phyloP scores from a whole-genome alignment of 176 grass and related monocot species.

The Raddia guianensis region DNA sequence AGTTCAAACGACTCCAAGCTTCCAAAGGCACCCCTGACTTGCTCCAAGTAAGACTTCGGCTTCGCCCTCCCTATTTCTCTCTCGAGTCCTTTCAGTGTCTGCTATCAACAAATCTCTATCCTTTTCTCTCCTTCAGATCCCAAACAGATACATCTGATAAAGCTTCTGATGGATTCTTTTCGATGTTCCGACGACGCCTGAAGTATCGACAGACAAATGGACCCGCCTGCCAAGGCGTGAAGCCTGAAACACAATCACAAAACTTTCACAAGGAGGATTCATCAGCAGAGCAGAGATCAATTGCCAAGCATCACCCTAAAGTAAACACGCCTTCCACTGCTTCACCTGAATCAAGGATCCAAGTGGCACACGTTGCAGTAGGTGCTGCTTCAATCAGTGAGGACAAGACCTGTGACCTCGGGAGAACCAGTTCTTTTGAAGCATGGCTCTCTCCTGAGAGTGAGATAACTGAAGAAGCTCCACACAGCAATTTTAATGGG shows the following conservation, averaged over 20 bases:
- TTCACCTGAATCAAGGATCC: constrained; percentile 10
- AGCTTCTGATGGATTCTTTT: constrained; percentile 20
- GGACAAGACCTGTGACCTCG: not conserved
- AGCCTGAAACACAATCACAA: constrained; percentile 30
- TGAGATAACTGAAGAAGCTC: not conserved
- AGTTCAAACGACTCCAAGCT: constrained; percentile 32
- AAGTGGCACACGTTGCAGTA: constrained; percentile 18
- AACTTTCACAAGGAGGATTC: constrained; percentile 33
- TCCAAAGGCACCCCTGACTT: constrained; percentile 23
- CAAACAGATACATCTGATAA: constrained; percentile 12
- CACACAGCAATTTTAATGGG: not conserved
- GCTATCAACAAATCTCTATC: not conserved
- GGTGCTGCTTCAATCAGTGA: constrained; percentile 16
- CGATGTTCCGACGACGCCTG: constrained; percentile 30
- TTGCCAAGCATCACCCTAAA: constrained; percentile 12
- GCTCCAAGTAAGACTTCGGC: constrained; percentile 42
- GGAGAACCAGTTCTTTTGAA: constrained; percentile 41
- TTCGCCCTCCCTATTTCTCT: not conserved
- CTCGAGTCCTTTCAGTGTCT: not conserved
- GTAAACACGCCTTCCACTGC: constrained; percentile 22
- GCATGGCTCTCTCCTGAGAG: constrained; percentile 30
- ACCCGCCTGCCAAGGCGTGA: not conserved
- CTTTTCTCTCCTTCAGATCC: constrained; percentile 42
- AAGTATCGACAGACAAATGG: constrained; percentile 45
- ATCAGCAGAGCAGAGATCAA: constrained; percentile 4